Evolutionary conservation across 108 stramenopile genomes (phyloP).

Genomic region (Fragilaria radians): DNA sequence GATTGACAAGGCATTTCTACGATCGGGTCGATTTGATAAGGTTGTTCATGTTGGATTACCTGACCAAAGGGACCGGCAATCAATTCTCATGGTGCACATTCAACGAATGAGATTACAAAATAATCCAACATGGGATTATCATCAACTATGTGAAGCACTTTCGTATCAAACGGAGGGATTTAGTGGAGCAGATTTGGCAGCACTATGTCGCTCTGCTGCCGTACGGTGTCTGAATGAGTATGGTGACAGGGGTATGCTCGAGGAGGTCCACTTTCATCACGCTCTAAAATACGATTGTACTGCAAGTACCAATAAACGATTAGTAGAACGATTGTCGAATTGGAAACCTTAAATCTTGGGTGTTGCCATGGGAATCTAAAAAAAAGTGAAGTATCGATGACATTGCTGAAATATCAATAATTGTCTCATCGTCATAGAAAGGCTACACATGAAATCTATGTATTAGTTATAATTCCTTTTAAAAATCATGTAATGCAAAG

Average conservation of each 20-base stretch:
- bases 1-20: slow-evolving; percentile 69
- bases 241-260: slow-evolving; percentile 12
- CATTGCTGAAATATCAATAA: too few species aligned
- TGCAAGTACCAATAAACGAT: slow-evolving; percentile 39
- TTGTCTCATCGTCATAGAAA: too few species aligned
- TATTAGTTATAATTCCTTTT: too few species aligned
- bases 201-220: slow-evolving; percentile 72
- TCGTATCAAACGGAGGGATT: slow-evolving; percentile 52
- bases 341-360: slow-evolving; percentile 43
- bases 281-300: slow-evolving; percentile 32
- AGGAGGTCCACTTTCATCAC: slow-evolving; percentile 36
- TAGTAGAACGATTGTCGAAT: slow-evolving; percentile 29
- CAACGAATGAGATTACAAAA: slow-evolving; percentile 38
- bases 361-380: too few species aligned
- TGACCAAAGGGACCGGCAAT: slow-evolving; percentile 35
- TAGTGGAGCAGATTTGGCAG: slow-evolving; percentile 82
- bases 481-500: too few species aligned
- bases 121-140: too few species aligned
- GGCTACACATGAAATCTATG: too few species aligned
- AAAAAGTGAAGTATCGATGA: too few species aligned
- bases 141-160: slow-evolving; percentile 34
- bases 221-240: slow-evolving; percentile 43
- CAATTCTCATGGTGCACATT: slow-evolving; percentile 59
- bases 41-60: slow-evolving; percentile 74
- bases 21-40: slow-evolving; percentile 75